Evolutionary conservation across 495 filamentous ascomycete species (phyloP).

Genomic region (Entonaema liquescens): DNA sequence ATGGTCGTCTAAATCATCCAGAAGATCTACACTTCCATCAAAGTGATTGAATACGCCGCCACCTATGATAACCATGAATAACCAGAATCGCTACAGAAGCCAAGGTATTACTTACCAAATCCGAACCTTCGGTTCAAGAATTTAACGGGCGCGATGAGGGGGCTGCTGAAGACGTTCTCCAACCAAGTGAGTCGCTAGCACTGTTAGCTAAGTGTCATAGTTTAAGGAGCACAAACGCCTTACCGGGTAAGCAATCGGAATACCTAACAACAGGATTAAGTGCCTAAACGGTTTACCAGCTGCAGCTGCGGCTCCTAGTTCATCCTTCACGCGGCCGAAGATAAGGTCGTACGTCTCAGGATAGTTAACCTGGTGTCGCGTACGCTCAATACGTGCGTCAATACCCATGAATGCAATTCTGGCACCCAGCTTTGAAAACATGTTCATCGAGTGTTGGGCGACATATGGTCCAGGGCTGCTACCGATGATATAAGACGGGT

Average conservation of each 20-base stretch:
- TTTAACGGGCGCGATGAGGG: conserved; percentile 83
- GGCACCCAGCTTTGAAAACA: conserved; percentile 86
- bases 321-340: conserved; percentile 71
- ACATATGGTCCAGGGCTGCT: conserved; percentile 80
- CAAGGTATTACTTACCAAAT: conserved; percentile 52
- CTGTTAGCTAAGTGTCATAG: conserved; percentile 7
- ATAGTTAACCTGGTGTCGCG: conserved; percentile 90
- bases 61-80: conserved; percentile 48
- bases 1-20: conserved; percentile 95
- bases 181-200: conserved; percentile 83
- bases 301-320: conserved; percentile 65
- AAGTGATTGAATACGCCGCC: conserved; percentile 92
- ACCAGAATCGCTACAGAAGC: background rate
- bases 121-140: conserved; percentile 93
- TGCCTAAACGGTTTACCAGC: conserved; percentile 73
- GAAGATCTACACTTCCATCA: conserved; percentile 86
- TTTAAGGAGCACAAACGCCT: conserved; percentile 5
- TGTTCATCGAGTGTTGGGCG: conserved; percentile 76
- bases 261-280: conserved; percentile 84
- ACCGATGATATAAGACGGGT: conserved; percentile 84
- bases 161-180: conserved; percentile 85
- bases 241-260: conserved; percentile 91
- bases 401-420: conserved; percentile 86
- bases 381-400: conserved; percentile 91
- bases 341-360: conserved; percentile 87